Conservation (phyloP, 192 early-diverging fungal genomes). For the Dimargaris cristalligena region DNA sequence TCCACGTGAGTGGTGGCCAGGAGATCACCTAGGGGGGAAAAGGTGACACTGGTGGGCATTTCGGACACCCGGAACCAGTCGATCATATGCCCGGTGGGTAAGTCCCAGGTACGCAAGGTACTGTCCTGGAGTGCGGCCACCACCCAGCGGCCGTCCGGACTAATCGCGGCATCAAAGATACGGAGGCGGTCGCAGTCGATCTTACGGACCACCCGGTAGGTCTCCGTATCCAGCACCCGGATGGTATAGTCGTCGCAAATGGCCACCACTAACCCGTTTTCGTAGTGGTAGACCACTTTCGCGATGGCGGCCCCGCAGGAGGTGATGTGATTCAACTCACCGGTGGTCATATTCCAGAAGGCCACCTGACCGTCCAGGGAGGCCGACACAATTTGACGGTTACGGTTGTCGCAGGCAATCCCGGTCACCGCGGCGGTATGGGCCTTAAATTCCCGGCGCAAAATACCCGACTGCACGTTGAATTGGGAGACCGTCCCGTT, state of each 20-base stretch:
- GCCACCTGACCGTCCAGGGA: conserved; percentile 62
- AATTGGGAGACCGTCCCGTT: conserved; percentile 70
- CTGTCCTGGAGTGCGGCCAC: conserved; percentile 67
- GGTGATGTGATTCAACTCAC: conserved; percentile 41
- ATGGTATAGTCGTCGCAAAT: conserved; percentile 76
- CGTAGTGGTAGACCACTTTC: conserved; percentile 39
- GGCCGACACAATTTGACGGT: conserved; percentile 49
- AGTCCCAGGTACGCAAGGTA: conserved; percentile 88
- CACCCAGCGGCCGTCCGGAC: conserved; percentile 83
- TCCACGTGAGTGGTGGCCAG: conserved; percentile 84
- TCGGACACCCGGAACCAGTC: conserved; percentile 64
- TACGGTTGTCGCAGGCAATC: conserved; percentile 55
- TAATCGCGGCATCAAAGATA: conserved; percentile 76
- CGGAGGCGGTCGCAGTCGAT: conserved; percentile 76
- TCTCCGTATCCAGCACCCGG: conserved; percentile 75
- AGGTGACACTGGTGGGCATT: conserved; percentile 65
- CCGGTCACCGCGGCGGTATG: conserved; percentile 74
- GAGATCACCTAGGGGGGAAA: conserved; percentile 85
- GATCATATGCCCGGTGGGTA: conserved; percentile 78
- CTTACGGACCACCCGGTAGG: conserved; percentile 63
- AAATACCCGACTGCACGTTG: conserved; percentile 88
- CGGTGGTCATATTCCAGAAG: conserved; percentile 72
- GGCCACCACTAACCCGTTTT: conserved; percentile 64
- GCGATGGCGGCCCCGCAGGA: conserved; percentile 46
- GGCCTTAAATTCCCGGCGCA: conserved; percentile 48